Base-by-base conservation (phyloP, 371 early-diverging fungal species). In the Mucor indicus region DNA sequence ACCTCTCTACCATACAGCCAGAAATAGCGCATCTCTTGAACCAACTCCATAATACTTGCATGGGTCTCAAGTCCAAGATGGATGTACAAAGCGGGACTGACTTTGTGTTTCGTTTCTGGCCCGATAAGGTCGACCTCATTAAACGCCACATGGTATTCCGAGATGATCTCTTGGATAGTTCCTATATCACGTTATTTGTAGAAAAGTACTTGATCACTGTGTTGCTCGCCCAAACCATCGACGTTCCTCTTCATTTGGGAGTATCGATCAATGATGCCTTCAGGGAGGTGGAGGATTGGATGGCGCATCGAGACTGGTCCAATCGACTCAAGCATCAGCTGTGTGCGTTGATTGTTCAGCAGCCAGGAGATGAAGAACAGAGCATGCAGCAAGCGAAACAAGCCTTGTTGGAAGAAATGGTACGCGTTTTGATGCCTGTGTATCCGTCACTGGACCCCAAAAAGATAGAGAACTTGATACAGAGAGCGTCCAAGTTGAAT, bases 1-100 rank as follows among this genome's bases (percentile, higher is more conserved):
- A 75, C 37, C 27, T 72, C 20, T 75, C 76, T 1, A 75, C 76
- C 0, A 73, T 74, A 30, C 67, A 69, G 20, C 58, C 64, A n/a
- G 66, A 78, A 48, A 64, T 73, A 48, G 57, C 46, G 4, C 67
- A 73, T 38, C 33, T 73, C 15, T 47, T 57, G 15, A 64, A 62
- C 32, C 64, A 66, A 44, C 27, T 73, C 27, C 67, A 67, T 44
- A 73, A 73, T 32, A 60, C 69, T 35, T 67, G 69, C 38, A 67
- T 73, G 73, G 62, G 67, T 2, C 38, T 73, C 12, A 63, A 61
- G 17, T 56, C 60, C 15, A 66, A 69, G 19, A 60, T 67, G 53
- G 58, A 73, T 38, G 42, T 55, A n/a, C 41, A 57, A 11, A 55
- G 48, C 11, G 73, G 69, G 4, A 62, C 73, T 1, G 31, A 57